A percentile compares a stretch with the other conserved stretches of the same genome.
Evolutionary conservation across 2,329 filamentous ascomycete genomes (phyloP).

Genomic region (Beauveria australis): DNA sequence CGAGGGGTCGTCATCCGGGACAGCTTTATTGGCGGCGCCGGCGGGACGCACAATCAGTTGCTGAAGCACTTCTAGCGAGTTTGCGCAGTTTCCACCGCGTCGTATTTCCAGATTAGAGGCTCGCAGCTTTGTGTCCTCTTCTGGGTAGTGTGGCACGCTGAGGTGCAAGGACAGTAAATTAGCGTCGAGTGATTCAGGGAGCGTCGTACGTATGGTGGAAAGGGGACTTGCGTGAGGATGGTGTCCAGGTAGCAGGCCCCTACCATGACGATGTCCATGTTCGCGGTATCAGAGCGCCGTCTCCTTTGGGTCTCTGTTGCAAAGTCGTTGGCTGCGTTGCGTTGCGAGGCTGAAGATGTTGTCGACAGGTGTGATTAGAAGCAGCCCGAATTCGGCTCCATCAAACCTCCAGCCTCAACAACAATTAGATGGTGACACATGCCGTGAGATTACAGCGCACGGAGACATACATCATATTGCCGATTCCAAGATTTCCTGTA

Average conservation of each 20-base stretch:
- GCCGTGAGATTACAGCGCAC: neutral
- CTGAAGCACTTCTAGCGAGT: slow-evolving; percentile 61
- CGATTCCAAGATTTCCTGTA: neutral
- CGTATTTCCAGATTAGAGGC: slow-evolving; percentile 50
- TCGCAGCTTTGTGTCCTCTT: slow-evolving; percentile 65
- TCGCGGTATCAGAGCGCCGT: slow-evolving; percentile 16
- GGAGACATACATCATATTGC: neutral
- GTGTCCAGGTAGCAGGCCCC: slow-evolving; percentile 66
- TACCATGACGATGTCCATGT: slow-evolving; percentile 53
- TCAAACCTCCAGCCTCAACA: neutral
- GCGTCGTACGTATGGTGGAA: neutral
- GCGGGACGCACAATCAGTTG: slow-evolving; percentile 40
- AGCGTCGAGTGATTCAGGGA: neutral
- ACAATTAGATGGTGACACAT: neutral
- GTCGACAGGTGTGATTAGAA: neutral
- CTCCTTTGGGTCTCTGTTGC: neutral
- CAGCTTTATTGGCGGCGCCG: slow-evolving; percentile 12
- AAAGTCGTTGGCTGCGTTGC: neutral
- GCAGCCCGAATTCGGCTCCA: neutral
- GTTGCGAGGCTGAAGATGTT: neutral
- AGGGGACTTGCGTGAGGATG: slow-evolving; percentile 47
- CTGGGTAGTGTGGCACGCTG: slow-evolving; percentile 58
- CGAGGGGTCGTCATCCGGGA: neutral
- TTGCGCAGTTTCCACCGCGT: slow-evolving; percentile 66
- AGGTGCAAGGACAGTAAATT: neutral